These are phyloP conservation scores for Sordariomycetes sp. DNA, from an alignment of 2,329 filamentous ascomycete species.

Conservation along the genomic window DNA sequence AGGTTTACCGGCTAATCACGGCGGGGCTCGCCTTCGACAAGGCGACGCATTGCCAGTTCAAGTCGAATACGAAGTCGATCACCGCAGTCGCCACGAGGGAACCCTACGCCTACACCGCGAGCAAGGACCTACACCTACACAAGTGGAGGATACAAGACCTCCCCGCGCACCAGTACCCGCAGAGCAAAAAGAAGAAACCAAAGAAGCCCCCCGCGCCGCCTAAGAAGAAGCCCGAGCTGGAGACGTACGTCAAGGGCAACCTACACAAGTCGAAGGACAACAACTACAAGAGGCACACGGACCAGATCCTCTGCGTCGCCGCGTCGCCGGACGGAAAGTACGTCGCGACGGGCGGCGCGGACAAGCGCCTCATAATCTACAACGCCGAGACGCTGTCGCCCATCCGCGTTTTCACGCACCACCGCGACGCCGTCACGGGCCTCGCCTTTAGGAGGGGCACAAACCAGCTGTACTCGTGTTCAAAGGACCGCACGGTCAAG, in stretches of 20 bases:
- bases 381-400: slow-evolving; percentile 67
- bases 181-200: slow-evolving; percentile 43
- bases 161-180: slow-evolving; percentile 44
- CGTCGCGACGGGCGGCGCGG: slow-evolving; percentile 78
- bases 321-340: slow-evolving; percentile 83
- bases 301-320: slow-evolving; percentile 69
- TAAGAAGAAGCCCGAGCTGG: slow-evolving; percentile 46
- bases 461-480: slow-evolving; percentile 86
- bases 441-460: slow-evolving; percentile 77
- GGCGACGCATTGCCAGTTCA: slow-evolving; percentile 59
- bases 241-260: slow-evolving; percentile 50
- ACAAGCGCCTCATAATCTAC: slow-evolving; percentile 79
- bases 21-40: slow-evolving; percentile 55
- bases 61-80: slow-evolving; percentile 62
- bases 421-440: slow-evolving; percentile 76
- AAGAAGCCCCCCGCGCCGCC: slow-evolving; percentile 45
- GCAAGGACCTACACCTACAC: slow-evolving; percentile 70
- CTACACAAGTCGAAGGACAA: slow-evolving; percentile 46
- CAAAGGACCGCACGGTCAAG: slow-evolving; percentile 86
- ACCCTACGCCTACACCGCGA: slow-evolving; percentile 77
- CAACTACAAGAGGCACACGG: slow-evolving; percentile 64
- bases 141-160: slow-evolving; percentile 78
- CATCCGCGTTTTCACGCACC: slow-evolving; percentile 76
- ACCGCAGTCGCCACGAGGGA: slow-evolving; percentile 70
- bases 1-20: slow-evolving; percentile 71